Evolutionary conservation across 768 basidiomycete genomes (phyloP).

Genomic region (Candolleomyces eurysporus): DNA sequence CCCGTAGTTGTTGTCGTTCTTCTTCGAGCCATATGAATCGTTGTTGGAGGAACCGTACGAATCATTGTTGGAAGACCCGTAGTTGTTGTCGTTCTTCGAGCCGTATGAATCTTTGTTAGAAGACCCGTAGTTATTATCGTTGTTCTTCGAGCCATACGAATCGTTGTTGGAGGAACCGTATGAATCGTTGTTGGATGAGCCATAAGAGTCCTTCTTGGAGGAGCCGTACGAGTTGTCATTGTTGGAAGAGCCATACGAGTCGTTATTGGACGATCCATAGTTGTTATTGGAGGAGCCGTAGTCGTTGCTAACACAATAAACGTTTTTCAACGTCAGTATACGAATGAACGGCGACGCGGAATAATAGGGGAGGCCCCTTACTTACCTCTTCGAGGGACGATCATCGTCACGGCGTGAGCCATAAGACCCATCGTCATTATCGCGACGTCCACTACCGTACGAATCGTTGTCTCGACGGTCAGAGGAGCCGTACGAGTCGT

Average conservation of each 20-base stretch:
- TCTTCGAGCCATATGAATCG: constrained; percentile 24
- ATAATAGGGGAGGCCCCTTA: background rate
- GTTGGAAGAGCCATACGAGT: constrained; percentile 21
- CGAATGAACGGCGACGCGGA: background rate
- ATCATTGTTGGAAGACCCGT: constrained; percentile 20
- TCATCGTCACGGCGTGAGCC: constrained; percentile 8
- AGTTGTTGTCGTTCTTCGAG: constrained; percentile 17
- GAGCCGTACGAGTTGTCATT: constrained; percentile 17
- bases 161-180: background rate
- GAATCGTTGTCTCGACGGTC: constrained; percentile 8
- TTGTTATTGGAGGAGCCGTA: constrained; percentile 8
- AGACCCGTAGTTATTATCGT: too few species aligned
- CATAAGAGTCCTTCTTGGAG: background rate
- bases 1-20: too few species aligned
- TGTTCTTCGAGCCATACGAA: too few species aligned
- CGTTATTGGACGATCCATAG: constrained; percentile 13
- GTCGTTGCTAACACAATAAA: background rate
- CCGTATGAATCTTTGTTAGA: too few species aligned
- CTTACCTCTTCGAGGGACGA: background rate
- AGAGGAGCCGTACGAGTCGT: constrained; percentile 7
- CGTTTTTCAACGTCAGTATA: too few species aligned
- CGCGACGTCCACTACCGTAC: constrained; percentile 15
- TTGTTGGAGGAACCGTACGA: too few species aligned
- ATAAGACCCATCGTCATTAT: constrained; percentile 19
- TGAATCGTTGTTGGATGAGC: background rate